These are phyloP conservation scores for Plasmodium vinckei DNA, from an alignment of 169 alveolate species.

Conservation along the genomic window DNA sequence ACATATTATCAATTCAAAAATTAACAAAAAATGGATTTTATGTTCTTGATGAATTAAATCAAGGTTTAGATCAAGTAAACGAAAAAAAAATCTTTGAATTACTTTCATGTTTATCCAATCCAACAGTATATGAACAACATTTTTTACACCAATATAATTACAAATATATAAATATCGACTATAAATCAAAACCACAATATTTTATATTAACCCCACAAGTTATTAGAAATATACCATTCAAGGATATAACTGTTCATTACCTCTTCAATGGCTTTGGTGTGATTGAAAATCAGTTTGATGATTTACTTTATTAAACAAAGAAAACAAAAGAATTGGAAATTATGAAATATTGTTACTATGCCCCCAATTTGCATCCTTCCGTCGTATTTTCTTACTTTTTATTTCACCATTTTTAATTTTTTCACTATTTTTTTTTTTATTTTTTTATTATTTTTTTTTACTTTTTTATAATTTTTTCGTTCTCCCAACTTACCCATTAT, in stretches of 20 bases:
- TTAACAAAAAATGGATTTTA: constrained; percentile 82
- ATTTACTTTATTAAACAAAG: not conserved
- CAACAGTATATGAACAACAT: constrained; percentile 12
- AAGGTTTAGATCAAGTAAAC: constrained; percentile 82
- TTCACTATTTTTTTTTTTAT: no score
- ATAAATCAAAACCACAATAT: constrained; percentile 80
- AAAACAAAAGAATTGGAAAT: no score
- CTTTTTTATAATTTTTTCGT: no score
- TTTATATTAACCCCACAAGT: constrained; percentile 85
- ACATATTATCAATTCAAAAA: constrained; percentile 82
- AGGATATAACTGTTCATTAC: constrained; percentile 54
- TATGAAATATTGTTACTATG: no score
- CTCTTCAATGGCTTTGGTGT: constrained; percentile 64
- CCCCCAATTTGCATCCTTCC: no score
- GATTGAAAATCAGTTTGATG: constrained; percentile 16
- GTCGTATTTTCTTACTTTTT: no score
- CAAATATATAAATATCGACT: constrained; percentile 29
- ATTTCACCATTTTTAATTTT: no score
- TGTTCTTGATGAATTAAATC: constrained; percentile 85
- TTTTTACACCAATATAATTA: constrained; percentile 12
- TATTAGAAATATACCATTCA: constrained; percentile 38
- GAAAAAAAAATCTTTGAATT: constrained; percentile 80
- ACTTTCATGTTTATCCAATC: constrained; percentile 58
- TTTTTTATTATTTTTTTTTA: no score
- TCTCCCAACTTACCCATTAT: no score